Percentiles rank a stretch among this genome's conserved stretches.
phyloP scores from a whole-genome alignment of 768 basidiomycete genomes.

The Amanita molliuscula region DNA sequence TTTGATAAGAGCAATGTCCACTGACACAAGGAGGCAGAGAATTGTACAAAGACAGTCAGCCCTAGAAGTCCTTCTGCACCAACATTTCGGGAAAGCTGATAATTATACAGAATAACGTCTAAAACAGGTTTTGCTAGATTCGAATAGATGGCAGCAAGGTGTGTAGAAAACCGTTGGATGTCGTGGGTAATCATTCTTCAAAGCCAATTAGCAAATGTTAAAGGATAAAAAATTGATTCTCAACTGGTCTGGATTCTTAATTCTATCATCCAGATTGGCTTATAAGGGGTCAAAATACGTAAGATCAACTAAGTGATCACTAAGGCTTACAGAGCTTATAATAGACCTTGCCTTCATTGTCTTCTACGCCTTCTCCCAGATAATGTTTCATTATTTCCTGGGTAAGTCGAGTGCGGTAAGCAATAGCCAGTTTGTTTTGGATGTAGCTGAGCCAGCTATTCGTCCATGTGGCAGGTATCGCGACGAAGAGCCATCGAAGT shows the following conservation, averaged over 20 bases:
- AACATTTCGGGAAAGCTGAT: constrained; percentile 87
- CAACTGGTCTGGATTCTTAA: constrained; percentile 92
- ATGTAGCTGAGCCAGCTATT: constrained; percentile 90
- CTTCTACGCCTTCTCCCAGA: constrained; percentile 61
- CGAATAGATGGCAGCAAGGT: constrained; percentile 88
- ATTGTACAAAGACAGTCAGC: constrained; percentile 77
- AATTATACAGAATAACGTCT: constrained; percentile 92
- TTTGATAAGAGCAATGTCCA: constrained; percentile 8
- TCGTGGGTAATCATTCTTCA: constrained; percentile 89
- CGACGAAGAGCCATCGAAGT: constrained; percentile 81
- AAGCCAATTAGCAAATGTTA: constrained; percentile 8
- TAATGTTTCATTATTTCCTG: constrained; percentile 76
- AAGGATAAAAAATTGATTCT: constrained; percentile 13
- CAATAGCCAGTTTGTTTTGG: constrained; percentile 86
- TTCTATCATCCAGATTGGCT: constrained; percentile 93
- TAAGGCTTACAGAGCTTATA: constrained; percentile 76
- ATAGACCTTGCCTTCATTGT: constrained; percentile 72
- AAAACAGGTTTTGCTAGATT: constrained; percentile 91
- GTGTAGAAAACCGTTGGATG: constrained; percentile 84
- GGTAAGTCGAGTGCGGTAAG: constrained; percentile 82
- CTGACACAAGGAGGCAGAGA: constrained; percentile 73
- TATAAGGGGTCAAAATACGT: constrained; percentile 4
- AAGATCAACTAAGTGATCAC: background rate
- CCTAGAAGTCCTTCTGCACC: constrained; percentile 87
- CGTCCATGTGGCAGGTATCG: constrained; percentile 88